Evolutionary conservation across 768 basidiomycete species (phyloP).

Genomic region (Crepidotus variabilis): DNA sequence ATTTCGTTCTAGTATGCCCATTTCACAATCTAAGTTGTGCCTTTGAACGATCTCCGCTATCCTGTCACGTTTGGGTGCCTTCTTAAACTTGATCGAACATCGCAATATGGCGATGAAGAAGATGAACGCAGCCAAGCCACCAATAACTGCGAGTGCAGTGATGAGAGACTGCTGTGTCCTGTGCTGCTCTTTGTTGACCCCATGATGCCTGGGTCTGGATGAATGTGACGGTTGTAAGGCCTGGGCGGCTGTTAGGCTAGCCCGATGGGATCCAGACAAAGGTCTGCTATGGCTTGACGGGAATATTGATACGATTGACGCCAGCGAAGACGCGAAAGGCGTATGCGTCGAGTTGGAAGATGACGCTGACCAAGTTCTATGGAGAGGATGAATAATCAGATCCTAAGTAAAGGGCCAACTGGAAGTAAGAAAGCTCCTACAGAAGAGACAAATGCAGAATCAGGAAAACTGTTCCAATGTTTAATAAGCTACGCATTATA

Average conservation of each 20-base stretch:
- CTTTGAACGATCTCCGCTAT: conserved; percentile 37
- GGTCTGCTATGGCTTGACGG: neutral
- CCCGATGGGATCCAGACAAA: conserved; percentile 4
- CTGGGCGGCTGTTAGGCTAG: neutral
- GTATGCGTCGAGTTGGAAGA: neutral
- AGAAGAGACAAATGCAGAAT: neutral
- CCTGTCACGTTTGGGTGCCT: conserved; percentile 43
- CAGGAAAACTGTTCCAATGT: neutral
- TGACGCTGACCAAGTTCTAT: neutral
- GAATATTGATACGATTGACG: too few relatives aligned
- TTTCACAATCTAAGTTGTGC: conserved; percentile 47
- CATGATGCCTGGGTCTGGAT: conserved; percentile 8
- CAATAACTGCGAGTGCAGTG: conserved; percentile 45
- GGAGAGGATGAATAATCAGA: neutral
- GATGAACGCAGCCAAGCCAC: conserved; percentile 31
- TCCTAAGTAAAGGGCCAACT: neutral
- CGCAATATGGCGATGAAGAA: conserved; percentile 35
- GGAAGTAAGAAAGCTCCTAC: neutral
- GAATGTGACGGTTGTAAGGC: neutral
- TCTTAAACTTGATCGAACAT: conserved; percentile 38
- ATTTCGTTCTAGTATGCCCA: conserved; percentile 42
- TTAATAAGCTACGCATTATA: neutral
- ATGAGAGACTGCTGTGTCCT: conserved; percentile 27
- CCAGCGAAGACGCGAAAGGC: too few relatives aligned
- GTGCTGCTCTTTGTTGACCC: conserved; percentile 6